Percentiles rank a stretch among this genome's conserved stretches.
These are phyloP conservation scores for Coemansia sp. DNA, from an alignment of 192 early-diverging fungal genomes.

Conservation along the genomic window DNA sequence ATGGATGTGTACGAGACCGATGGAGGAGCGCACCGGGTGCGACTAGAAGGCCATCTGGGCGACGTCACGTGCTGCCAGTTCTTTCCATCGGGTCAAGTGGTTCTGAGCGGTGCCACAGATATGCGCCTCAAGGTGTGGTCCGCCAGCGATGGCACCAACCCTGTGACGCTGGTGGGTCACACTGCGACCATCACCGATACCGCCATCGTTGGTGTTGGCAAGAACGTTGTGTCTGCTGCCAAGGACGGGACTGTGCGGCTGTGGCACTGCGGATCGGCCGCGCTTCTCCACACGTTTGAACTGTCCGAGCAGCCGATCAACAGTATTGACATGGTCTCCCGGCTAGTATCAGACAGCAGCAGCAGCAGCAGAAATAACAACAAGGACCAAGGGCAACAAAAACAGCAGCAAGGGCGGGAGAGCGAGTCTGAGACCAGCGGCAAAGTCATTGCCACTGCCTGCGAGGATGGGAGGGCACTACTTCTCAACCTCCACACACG, in stretches of 20 bases:
- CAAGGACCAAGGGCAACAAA: too few relatives aligned
- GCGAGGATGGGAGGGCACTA: slow-evolving; percentile 42
- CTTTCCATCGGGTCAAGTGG: slow-evolving; percentile 75
- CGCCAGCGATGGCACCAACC: slow-evolving; percentile 69
- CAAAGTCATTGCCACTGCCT: slow-evolving; percentile 24
- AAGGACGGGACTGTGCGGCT: slow-evolving; percentile 48
- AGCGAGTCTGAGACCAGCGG: slow-evolving; percentile 31
- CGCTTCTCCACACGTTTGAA: slow-evolving; percentile 20
- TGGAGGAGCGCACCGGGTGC: slow-evolving; percentile 13
- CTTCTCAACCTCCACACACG: slow-evolving; percentile 20
- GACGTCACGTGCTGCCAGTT: slow-evolving; percentile 67
- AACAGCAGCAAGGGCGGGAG: not conserved
- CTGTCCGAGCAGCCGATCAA: slow-evolving; percentile 36
- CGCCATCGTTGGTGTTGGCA: slow-evolving; percentile 65
- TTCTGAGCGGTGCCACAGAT: slow-evolving; percentile 68
- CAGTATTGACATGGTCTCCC: slow-evolving; percentile 13
- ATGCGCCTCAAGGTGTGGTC: slow-evolving; percentile 74
- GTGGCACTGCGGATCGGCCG: slow-evolving; percentile 44
- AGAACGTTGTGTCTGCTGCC: slow-evolving; percentile 61
- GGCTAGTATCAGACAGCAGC: not conserved
- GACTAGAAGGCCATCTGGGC: slow-evolving; percentile 61
- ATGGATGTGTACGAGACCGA: slow-evolving; percentile 42
- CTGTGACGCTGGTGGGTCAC: slow-evolving; percentile 71
- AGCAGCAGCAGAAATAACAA: not conserved
- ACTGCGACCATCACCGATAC: slow-evolving; percentile 61